These are phyloP conservation scores for Pseudogymnoascus sp. DNA, from an alignment of 2,329 filamentous ascomycete genomes.

Conservation along the genomic window DNA sequence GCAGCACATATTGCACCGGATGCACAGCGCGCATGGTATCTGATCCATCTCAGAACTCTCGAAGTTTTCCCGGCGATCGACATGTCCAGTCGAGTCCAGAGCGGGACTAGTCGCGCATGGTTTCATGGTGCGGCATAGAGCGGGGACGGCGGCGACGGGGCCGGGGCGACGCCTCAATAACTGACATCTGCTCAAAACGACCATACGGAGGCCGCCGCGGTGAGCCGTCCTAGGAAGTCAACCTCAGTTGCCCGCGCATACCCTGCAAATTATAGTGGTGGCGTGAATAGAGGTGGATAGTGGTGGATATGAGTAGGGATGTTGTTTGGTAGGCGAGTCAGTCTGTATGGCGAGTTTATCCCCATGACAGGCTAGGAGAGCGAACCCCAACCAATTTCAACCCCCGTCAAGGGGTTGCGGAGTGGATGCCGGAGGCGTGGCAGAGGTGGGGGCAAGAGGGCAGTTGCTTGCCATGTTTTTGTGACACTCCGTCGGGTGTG, in stretches of 20 bases:
- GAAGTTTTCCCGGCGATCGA: neutral
- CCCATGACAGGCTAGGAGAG: neutral
- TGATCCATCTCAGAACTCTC: neutral
- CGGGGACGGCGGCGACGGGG: constrained; percentile 1
- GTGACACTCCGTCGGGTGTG: neutral
- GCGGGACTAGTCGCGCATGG: neutral
- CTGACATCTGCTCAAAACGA: neutral
- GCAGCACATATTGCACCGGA: neutral
- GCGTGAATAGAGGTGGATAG: neutral
- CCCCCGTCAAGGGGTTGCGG: neutral
- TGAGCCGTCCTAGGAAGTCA: neutral
- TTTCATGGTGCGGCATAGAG: neutral
- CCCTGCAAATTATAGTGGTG: neutral
- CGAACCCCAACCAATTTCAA: constrained; percentile 4
- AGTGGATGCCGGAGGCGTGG: neutral
- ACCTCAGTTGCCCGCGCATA: neutral
- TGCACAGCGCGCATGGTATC: neutral
- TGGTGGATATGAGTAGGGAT: neutral
- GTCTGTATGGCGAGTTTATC: neutral
- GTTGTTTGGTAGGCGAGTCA: neutral
- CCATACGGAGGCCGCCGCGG: neutral
- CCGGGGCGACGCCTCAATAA: neutral
- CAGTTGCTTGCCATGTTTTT: neutral
- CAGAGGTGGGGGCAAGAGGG: neutral
- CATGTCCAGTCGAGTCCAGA: neutral